Evolutionary conservation across 2,329 filamentous ascomycete genomes (phyloP).

Genomic region (Clonostachys sp.): DNA sequence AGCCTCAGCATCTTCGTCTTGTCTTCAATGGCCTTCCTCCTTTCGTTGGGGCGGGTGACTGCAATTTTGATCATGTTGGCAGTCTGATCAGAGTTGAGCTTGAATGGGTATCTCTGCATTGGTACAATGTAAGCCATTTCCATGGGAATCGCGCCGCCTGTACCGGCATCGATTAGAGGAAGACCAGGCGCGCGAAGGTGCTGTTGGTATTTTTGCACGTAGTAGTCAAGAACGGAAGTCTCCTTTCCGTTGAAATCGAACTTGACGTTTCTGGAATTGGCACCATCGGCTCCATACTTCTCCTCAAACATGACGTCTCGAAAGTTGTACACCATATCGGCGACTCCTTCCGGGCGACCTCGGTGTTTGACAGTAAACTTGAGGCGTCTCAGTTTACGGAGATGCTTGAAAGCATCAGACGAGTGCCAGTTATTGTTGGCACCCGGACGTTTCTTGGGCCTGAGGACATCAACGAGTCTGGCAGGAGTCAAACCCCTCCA

Average conservation of each 20-base stretch:
- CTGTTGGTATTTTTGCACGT: slow-evolving; percentile 47
- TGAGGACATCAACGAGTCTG: slow-evolving; percentile 20
- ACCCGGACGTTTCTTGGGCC: slow-evolving; percentile 19
- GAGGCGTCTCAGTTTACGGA: slow-evolving; percentile 50
- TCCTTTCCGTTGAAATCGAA: slow-evolving; percentile 48
- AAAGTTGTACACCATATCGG: slow-evolving; percentile 46
- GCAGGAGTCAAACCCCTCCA: slow-evolving; percentile 15
- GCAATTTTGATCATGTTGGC: slow-evolving; percentile 89
- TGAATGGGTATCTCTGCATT: slow-evolving; percentile 59
- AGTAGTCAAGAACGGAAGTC: slow-evolving; percentile 49
- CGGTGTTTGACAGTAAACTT: slow-evolving; percentile 50
- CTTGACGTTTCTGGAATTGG: slow-evolving; percentile 42
- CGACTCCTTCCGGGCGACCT: slow-evolving; percentile 28
- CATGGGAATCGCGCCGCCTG: slow-evolving; percentile 53
- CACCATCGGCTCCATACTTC: slow-evolving; percentile 37
- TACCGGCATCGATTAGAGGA: slow-evolving; percentile 54
- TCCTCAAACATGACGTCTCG: slow-evolving; percentile 43
- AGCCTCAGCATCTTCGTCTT: slow-evolving; percentile 56
- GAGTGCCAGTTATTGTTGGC: slow-evolving; percentile 17
- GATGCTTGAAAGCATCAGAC: slow-evolving; percentile 48
- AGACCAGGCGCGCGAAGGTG: slow-evolving; percentile 39
- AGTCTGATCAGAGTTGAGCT: slow-evolving; percentile 62
- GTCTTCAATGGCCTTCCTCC: slow-evolving; percentile 58
- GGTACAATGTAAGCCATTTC: slow-evolving; percentile 49
- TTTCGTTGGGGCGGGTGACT: slow-evolving; percentile 68